Evolutionary conservation across 805 yeast species (phyloP), one percentile per base, ranked within the genome.

Genomic region (Ogataea angusta): DNA sequence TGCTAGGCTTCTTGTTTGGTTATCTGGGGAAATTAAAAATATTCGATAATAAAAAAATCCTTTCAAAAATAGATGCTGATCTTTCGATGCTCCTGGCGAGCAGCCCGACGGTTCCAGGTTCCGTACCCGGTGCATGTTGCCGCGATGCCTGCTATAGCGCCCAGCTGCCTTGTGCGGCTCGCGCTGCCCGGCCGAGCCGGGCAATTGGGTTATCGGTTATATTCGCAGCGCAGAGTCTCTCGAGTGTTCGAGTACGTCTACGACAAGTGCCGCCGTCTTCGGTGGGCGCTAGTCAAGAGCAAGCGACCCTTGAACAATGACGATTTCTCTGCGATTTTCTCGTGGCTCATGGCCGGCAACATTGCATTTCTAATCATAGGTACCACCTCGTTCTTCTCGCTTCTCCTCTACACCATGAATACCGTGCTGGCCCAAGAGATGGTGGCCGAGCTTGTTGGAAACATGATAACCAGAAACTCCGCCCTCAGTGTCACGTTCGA

Each of bases 341-440:
- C 96, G 6, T 90, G 98, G 96, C 67, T 93, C 21, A 75, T 93
- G 35, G 82, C 93, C 58, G 95, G 96, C 3, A 91, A 93, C 56
- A 81, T 85, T 2, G 60, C 87, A 7, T 69, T 95, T 65, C 73
- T 93, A 38, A 66, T 88, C 15, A 64, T 90, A 18, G 97, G 91
- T 8, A 91, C 99, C 9, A 93, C 99, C 2, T 88, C 98, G 2
- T 91, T 91, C 59, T 77, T 87, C 19, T 89, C 97, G 5, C 58
- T 89, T 32, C 70, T 90, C 2, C 71, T 93, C 10, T 80, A 82
- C 60, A 72, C 90, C 3, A 64, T 85, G 59, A 89, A 90, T 59
- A 83, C 96, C 1, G 83, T 88, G 9, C 81, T 87, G 54, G 95
- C 95, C 10, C 91, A 91, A 58, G 96, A 91, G 54, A 75, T 80